A percentile compares a stretch with the other conserved stretches of the same genome.
Conservation (phyloP, 192 early-diverging fungal species). For the Coemansia asiatica region DNA sequence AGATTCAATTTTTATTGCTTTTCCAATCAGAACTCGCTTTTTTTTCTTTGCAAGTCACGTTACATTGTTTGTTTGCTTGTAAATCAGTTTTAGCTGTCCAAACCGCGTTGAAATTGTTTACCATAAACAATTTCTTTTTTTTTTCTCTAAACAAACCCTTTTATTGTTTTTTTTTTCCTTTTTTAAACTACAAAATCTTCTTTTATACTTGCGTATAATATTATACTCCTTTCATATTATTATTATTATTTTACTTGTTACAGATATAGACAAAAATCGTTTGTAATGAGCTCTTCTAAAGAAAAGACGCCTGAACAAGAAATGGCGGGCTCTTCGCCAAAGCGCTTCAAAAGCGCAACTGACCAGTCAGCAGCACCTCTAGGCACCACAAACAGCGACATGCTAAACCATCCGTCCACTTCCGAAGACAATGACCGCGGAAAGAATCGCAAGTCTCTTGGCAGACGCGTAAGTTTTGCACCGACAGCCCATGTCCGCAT, state of each 20-base stretch:
- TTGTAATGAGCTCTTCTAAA: conserved; percentile 11
- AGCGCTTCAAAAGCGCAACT: conserved; percentile 7
- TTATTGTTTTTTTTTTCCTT: too few species aligned
- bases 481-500: conserved; percentile 53
- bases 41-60: not conserved
- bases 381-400: conserved; percentile 17
- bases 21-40: not conserved
- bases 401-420: not conserved
- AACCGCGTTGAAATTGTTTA: too few species aligned
- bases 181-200: too few species aligned
- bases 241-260: not conserved
- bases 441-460: conserved; percentile 49
- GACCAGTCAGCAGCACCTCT: conserved; percentile 30
- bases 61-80: not conserved
- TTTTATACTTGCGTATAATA: not conserved
- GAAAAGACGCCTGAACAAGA: not conserved
- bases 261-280: too few species aligned
- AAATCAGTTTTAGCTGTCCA: not conserved
- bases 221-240: not conserved
- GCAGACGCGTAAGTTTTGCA: conserved; percentile 53
- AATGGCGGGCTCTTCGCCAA: conserved; percentile 12
- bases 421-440: conserved; percentile 14
- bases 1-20: not conserved
- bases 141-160: too few species aligned
- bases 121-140: too few species aligned